Evolutionary conservation across 805 yeast species (phyloP), one percentile per base, ranked within the genome.

Genomic region (Candida saitoana): DNA sequence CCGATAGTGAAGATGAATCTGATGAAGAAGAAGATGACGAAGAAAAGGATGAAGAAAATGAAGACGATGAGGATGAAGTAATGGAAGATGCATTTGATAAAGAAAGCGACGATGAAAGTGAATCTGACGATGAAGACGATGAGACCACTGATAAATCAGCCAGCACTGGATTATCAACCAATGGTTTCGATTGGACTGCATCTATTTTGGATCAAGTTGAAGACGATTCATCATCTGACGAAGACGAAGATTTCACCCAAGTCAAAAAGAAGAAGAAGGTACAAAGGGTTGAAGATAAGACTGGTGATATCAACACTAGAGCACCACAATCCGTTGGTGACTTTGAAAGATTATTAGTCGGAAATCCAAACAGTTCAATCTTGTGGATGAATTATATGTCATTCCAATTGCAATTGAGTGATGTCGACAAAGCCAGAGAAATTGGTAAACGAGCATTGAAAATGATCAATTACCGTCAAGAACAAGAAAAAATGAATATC

Each of bases 351-450:
- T 68, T 93, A 50, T 74, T 93, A 42, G 77, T 93, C 46, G 95
- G 97, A 60, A 85, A 85, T 59, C 97, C 99, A 37, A 84, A 87
- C 69, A 87, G 96, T 2, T 91, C 99, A 1, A 77, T 90, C 27
- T 65, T 88, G 43, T 93, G 99, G 99, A 91, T 93, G 87, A 87
- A 90, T 66, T 93, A 86, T 67, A 93, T 93, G 96, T 90, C 98
- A 3, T 93, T 91, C 84, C 96, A 90, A 64, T 74, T 93, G 49
- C 96, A 90, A 63, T 73, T 91, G 48, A 86, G 96, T 69, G 99
- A 93, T 63, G 71, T 89, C 45, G 97, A 91, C 30, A 88, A 87
- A 65, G 96, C 97, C 7, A 80, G 99, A 54, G 96, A 87, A 60
- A 80, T 93, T 53, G 97, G 87, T 35, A 86, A 84, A 54, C 79